Evolutionary conservation across 306 rosid genomes (phyloP), one percentile per base, ranked within the genome.

Genomic region (Comarum palustre): DNA sequence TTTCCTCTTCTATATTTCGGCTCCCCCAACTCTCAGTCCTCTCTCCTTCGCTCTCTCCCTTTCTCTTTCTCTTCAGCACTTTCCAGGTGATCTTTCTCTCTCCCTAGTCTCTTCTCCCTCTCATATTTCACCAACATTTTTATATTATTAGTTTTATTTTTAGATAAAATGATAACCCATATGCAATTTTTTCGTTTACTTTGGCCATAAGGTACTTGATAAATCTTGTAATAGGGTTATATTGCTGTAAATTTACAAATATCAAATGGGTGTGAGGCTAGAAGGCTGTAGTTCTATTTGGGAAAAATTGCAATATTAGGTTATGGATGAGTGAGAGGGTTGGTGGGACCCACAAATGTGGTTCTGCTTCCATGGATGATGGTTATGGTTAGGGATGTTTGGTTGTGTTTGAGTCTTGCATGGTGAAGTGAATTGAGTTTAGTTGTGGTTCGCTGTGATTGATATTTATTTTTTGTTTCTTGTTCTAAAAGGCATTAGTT

Each of bases 41-140:
- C 4, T 15, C 38, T 13, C 27, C 64, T 27, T 58, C 39, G 41
- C 43, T 1, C 42, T 31, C 45, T 1, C 25, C 0, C 12, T 47
- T 29, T 11, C 43, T 6, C 20, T 50, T 29, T 69, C 73, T 32
- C 5, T 48, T 47, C n/a, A 2, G 61, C 47, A 51, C 64, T 52
- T 22, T 13, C 22, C 22, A 70, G 65, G 74, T 70, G 38, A 70
- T 38, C 20, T 70, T 42, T 70, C 32, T 12, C 61, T 14, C 61
- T 24, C 48, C 41, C n/a, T 19, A 0, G 31, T 36, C 24, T 68
- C 41, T 16, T 61, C 13, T 31, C 22, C 14, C 66, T 32, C 20
- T 34, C 67, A 16, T 27, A 25, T 59, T 59, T 13, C 41, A 59
- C 1, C 29, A 13, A 61, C 20, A 31, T 61, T 61, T 61, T 61